Evolutionary conservation across 164 flowering plant species (phyloP), one percentile per base, ranked within the genome.

Genomic region (Magnolia kwangsiensis): DNA sequence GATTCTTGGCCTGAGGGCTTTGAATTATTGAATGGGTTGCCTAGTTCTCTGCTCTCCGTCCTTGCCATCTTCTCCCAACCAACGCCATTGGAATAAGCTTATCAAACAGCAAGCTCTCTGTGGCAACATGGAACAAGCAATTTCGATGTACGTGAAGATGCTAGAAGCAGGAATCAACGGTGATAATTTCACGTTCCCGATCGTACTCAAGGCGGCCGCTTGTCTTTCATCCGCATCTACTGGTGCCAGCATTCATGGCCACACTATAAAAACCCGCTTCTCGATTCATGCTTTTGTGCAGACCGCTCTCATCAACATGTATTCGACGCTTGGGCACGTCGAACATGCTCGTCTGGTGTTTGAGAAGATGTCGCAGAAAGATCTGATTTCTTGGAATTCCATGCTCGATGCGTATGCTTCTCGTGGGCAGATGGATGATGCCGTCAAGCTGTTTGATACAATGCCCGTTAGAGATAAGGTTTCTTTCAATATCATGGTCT

Each of bases 361-460:
- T 71, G 82, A 81, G 0, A 78, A 55, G 0, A 83, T 87, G 78
- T 59, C 78, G 18, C 77, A 49, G 23, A 85, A 72, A 69, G 89
- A 87, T 77, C 18, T 81, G 14, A 67, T 85, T 68, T 84, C 84
- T 18, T 85, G 81, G 85, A 87, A 87, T 20, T 85, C 89, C 11
- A 85, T 87, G 84, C 74, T 87, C n/a, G 76, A 79, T 72, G 79
- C 81, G 4, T 85, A 80, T 74, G 82, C 80, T 74, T 82, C 82
- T n/a, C n/a, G 27, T 23, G 78, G 86, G 14, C 72, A 76, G 75
- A 77, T 86, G 84, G 82, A 70, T 27, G 10, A 16, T 55, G 88
- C 88, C 0, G 45, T 10, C 49, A 61, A 73, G 11, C 45, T 81
- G 67, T 84, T 82, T 8, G 13, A 71, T 58, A 66, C 71, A 11